Evolutionary conservation across 495 filamentous ascomycete species (phyloP).

Genomic region (Annulohypoxylon nitens): DNA sequence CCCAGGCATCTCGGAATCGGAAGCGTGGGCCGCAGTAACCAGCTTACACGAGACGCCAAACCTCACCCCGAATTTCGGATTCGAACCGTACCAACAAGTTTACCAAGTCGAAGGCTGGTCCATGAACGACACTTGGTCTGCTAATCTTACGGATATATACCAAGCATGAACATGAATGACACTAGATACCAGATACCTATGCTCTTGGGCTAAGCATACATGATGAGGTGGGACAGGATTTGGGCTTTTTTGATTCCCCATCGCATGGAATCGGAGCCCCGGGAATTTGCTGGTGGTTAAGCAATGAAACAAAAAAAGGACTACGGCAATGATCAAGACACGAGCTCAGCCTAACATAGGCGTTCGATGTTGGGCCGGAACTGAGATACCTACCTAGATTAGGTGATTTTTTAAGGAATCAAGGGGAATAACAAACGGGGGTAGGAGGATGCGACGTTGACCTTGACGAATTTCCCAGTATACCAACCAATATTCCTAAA

Average conservation of each 20-base stretch:
- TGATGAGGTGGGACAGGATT: slow-evolving; percentile 6
- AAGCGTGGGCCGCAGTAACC: slow-evolving; percentile 38
- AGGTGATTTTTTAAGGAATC: slow-evolving; percentile 3
- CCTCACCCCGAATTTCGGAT: slow-evolving; percentile 22
- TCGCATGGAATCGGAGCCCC: slow-evolving; percentile 33
- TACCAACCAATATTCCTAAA: slow-evolving; percentile 22
- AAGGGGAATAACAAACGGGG: background rate
- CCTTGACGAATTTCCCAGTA: slow-evolving; percentile 23
- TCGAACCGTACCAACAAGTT: slow-evolving; percentile 41
- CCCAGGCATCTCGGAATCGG: slow-evolving; percentile 32
- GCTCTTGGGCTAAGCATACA: slow-evolving; percentile 8
- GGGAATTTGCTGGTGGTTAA: slow-evolving; percentile 28
- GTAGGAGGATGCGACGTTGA: background rate
- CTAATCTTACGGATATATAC: slow-evolving; percentile 44
- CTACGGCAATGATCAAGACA: slow-evolving; percentile 15
- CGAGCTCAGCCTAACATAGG: slow-evolving; percentile 16
- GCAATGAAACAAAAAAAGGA: slow-evolving; percentile 10
- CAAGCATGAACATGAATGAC: slow-evolving; percentile 33
- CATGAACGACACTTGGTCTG: slow-evolving; percentile 39
- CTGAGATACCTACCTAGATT: slow-evolving; percentile 15
- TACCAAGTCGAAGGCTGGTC: slow-evolving; percentile 40
- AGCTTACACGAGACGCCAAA: slow-evolving; percentile 34
- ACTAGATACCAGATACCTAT: slow-evolving; percentile 8
- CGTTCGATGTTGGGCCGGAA: slow-evolving; percentile 18
- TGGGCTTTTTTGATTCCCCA: background rate